Evolutionary conservation across 768 basidiomycete species (phyloP), one percentile per base, ranked within the genome.

Genomic region (Wakefieldia striispora): DNA sequence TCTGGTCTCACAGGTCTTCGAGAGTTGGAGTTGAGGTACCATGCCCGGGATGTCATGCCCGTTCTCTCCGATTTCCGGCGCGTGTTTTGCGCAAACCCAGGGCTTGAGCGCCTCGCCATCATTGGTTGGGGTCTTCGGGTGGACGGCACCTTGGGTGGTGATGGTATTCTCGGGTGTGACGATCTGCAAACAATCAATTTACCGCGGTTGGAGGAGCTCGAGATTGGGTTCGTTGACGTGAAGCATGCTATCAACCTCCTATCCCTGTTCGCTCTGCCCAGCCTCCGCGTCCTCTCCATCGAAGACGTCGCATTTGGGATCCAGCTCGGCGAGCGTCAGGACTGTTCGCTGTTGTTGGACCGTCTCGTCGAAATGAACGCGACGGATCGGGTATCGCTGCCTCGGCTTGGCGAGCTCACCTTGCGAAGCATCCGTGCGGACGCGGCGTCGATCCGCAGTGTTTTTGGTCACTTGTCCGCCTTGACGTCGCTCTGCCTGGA

Each of bases 11-110:
- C 55, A 5, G 71, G 73, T 49, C 73, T 84, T 14, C 67, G 67
- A 17, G 69, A 65, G 23, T 65, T 84, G 29, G 76, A 80, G 53
- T 66, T 84, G 57, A 79, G 74, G 53, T 84, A 79, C 54, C 80
- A 81, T 16, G 75, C 83, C 2, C 68, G 58, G 34, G 77, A 81
- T 35, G 79, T 84, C 16, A 74, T 76, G 68, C 83, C 83, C 2
- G 72, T 71, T 5, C 55, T 80, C 42, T 53, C 61, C 0, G 72
- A 81, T 45, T 83, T 84, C 53, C 51, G 55, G 9, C 48, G 57
- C 21, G 75, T 83, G 33, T 61, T 82, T 17, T 26, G 60, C 6
- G 66, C 65, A 1, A 82, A 75, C 51, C 54, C 63, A 11, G 37
- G 45, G 17, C 71, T 84, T 19, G 55, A 64, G 45, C 62, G 64